Percentiles rank a stretch among this genome's conserved stretches.
Evolutionary conservation across 2,329 filamentous ascomycete genomes (phyloP).

Genomic region (Stachybotrys echinatus): DNA sequence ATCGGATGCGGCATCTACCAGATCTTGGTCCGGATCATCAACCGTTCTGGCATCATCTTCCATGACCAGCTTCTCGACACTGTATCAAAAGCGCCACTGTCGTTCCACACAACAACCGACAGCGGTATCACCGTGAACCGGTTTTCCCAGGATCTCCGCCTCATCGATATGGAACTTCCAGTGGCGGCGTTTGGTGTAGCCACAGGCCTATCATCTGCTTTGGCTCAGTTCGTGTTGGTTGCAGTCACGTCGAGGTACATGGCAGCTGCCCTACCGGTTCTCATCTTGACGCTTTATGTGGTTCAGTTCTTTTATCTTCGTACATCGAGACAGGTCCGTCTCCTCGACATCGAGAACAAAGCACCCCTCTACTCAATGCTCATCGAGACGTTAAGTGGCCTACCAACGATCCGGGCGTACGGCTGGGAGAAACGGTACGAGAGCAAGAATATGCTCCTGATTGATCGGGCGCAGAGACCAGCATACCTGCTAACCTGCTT

Average conservation of each 20-base stretch:
- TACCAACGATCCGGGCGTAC: slow-evolving; percentile 49
- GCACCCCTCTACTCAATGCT: slow-evolving; percentile 33
- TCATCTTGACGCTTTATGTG: slow-evolving; percentile 19
- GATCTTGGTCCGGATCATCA: slow-evolving; percentile 25
- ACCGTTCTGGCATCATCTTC: slow-evolving; percentile 20
- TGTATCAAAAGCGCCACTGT: slow-evolving; percentile 11
- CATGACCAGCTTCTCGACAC: slow-evolving; percentile 18
- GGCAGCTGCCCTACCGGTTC: slow-evolving; percentile 22
- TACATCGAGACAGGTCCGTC: slow-evolving; percentile 35
- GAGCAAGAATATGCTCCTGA: slow-evolving; percentile 36
- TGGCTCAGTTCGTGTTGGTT: slow-evolving; percentile 10
- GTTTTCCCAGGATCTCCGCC: slow-evolving; percentile 13
- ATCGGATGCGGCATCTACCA: slow-evolving; percentile 10
- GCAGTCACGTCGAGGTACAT: slow-evolving; percentile 23
- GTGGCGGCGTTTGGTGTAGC: slow-evolving; percentile 12
- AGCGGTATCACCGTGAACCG: slow-evolving; percentile 14
- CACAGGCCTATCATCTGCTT: neutral
- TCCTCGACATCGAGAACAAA: slow-evolving; percentile 36
- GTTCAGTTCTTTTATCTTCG: slow-evolving; percentile 37
- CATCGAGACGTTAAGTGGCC: slow-evolving; percentile 40
- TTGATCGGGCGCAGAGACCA: slow-evolving; percentile 50
- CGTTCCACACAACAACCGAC: slow-evolving; percentile 12
- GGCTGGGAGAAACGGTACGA: slow-evolving; percentile 36
- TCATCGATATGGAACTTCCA: slow-evolving; percentile 16
- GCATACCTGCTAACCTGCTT: slow-evolving; percentile 52